A percentile compares a stretch with the other conserved stretches of the same genome.
Conservation (phyloP, 352 stramenopile species). For the Blastocystis sp. region DNA sequence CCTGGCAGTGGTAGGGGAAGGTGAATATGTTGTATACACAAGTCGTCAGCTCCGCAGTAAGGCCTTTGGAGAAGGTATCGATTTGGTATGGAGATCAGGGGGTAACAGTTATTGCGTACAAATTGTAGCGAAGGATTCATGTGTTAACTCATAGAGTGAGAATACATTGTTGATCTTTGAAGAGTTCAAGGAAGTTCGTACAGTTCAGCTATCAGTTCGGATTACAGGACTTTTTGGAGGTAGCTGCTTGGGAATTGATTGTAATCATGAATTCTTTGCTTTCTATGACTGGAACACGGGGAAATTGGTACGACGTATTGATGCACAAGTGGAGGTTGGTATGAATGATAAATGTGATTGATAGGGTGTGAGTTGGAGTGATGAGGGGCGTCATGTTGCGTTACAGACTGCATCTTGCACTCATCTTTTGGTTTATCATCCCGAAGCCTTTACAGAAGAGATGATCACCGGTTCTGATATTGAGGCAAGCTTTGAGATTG, state of each 20-base stretch:
- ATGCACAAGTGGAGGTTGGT: neutral
- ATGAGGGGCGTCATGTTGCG: conserved; percentile 89
- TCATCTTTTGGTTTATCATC: conserved; percentile 81
- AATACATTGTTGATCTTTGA: conserved; percentile 93
- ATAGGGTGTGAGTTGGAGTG: conserved; percentile 94
- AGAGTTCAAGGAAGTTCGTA: conserved; percentile 95
- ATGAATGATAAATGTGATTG: neutral
- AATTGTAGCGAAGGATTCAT: neutral
- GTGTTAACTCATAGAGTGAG: conserved; percentile 78
- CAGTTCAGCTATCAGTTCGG: conserved; percentile 86
- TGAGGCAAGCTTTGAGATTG: conserved; percentile 87
- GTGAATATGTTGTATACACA: conserved; percentile 99
- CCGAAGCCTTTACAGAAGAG: conserved; percentile 71
- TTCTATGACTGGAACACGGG: conserved; percentile 99
- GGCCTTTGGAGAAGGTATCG: conserved; percentile 88
- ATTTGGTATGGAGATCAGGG: conserved; percentile 93
- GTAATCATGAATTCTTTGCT: conserved; percentile 85
- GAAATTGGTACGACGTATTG: conserved; percentile 79
- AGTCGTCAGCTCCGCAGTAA: conserved; percentile 86
- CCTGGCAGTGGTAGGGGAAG: conserved; percentile 95
- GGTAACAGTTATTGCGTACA: conserved; percentile 85
- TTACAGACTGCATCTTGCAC: conserved; percentile 88
- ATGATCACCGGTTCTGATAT: conserved; percentile 86
- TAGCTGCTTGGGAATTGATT: conserved; percentile 87
- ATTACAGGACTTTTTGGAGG: conserved; percentile 92